Conservation (phyloP, 2,329 filamentous ascomycete genomes). For the Stachybotrys echinatus region DNA sequence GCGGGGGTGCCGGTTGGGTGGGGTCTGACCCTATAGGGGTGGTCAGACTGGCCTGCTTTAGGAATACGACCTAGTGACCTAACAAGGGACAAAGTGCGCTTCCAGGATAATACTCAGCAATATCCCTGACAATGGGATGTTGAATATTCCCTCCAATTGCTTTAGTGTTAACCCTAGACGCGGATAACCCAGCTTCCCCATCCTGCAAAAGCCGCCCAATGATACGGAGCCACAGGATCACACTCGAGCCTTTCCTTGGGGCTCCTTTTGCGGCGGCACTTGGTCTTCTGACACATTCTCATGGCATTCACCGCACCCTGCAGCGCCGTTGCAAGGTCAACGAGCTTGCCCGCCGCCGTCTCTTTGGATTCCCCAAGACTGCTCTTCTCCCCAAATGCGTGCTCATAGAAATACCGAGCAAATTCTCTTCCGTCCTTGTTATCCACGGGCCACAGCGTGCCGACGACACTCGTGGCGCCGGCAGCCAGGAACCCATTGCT, state of each 20-base stretch:
- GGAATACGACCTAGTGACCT: no score
- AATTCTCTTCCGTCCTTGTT: background rate
- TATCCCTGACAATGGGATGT: no score
- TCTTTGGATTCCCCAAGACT: background rate
- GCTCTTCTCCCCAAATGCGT: background rate
- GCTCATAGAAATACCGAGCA: background rate
- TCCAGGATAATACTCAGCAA: no score
- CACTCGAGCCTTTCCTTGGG: background rate
- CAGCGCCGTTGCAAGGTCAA: background rate
- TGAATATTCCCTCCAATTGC: no score
- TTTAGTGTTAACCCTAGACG: no score
- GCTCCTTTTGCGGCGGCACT: background rate
- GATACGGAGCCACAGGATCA: background rate
- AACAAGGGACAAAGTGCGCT: no score
- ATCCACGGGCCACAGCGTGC: background rate
- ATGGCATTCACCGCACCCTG: background rate
- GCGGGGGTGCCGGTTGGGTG: no score
- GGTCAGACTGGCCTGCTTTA: no score
- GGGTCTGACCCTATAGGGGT: no score
- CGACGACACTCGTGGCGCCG: background rate
- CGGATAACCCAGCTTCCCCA: background rate
- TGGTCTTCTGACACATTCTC: background rate
- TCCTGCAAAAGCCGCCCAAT: background rate
- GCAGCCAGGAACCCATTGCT: background rate
- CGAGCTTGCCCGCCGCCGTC: no score